Base-by-base conservation (phyloP, 208 protist genomes). In the Phytomonas sp. region DNA sequence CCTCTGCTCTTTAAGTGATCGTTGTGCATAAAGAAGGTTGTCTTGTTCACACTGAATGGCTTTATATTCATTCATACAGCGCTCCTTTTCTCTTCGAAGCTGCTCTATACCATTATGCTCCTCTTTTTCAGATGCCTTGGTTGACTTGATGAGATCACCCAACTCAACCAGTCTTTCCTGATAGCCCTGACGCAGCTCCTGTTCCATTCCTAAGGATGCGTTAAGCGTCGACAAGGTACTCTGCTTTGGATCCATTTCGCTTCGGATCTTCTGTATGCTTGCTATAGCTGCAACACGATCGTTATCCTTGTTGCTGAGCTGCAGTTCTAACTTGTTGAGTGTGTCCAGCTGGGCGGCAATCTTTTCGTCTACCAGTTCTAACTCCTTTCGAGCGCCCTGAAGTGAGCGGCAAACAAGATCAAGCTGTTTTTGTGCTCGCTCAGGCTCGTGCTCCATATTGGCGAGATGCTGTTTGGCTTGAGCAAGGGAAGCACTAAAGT, bases 181-280 rank as follows among this genome's bases (percentile, higher is more conserved):
- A 43, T 84, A 88, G 13, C 75, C 70, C 62, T 92, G 80, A 23
- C 85, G 84, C 66, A 85, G 82, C 68, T 94, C 87, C 56, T 83
- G 61, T 60, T 96, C 91, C 46, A 85, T 82, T 73, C 91, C 86
- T 11, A 96, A 71, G 11, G 89, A 91, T 29, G 83, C 84, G 71
- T 86, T 94, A 60, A 96, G 80, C 8, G 86, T 95, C 56, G 88
- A 87, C n/a, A 97, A 77, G 7, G 90, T 89, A 71, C 92, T 89
- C 37, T 88, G 85, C 73, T 93, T 93, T 32, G 87, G 78, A 6
- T 92, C 87, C 23, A 96, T 81, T 56, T 92, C 87, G 4, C 70
- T 69, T 28, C 77, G 76, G 4, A 92, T 70, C 33, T 82, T 87
- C 73, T 95, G 85, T 15, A 93, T 74, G 4, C 70, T 85, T 36